These are phyloP conservation scores for Aspergillus sp. DNA, from an alignment of 2,329 filamentous ascomycete genomes.

Conservation along the genomic window DNA sequence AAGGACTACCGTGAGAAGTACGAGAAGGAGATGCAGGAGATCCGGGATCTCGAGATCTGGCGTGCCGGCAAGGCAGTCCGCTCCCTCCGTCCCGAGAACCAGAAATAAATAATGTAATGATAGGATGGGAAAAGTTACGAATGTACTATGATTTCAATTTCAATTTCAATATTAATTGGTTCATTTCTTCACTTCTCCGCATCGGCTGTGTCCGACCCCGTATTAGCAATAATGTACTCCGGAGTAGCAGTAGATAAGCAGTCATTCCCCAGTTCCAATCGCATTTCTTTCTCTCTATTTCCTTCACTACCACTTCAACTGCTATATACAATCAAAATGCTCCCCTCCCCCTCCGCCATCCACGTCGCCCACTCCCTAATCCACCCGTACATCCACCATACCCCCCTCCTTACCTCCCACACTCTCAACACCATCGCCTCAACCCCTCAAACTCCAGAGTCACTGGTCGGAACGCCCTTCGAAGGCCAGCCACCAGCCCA, in stretches of 20 bases:
- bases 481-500: conserved; percentile 51
- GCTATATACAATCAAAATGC: conserved; percentile 30
- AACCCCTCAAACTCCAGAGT: conserved; percentile 52
- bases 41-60: conserved; percentile 98
- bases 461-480: conserved; percentile 52
- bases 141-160: conserved; percentile 23
- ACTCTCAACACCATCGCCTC: conserved; percentile 72
- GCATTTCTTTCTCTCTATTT: neutral
- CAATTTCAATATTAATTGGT: neutral
- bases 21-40: conserved; percentile 98
- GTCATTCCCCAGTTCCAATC: neutral
- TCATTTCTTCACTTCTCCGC: too few relatives aligned
- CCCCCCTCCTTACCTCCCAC: conserved; percentile 72
- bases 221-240: too few relatives aligned
- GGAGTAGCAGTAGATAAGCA: too few relatives aligned
- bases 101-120: conserved; percentile 53
- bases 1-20: conserved; percentile 94
- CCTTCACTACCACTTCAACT: neutral
- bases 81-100: conserved; percentile 78
- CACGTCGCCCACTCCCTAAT: conserved; percentile 66
- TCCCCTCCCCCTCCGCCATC: conserved; percentile 66
- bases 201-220: too few relatives aligned
- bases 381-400: conserved; percentile 68
- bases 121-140: conserved; percentile 29
- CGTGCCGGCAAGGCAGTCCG: conserved; percentile 95